Conservation (phyloP, 2,329 filamentous ascomycete genomes). For the Sphaerulina musiva region DNA sequence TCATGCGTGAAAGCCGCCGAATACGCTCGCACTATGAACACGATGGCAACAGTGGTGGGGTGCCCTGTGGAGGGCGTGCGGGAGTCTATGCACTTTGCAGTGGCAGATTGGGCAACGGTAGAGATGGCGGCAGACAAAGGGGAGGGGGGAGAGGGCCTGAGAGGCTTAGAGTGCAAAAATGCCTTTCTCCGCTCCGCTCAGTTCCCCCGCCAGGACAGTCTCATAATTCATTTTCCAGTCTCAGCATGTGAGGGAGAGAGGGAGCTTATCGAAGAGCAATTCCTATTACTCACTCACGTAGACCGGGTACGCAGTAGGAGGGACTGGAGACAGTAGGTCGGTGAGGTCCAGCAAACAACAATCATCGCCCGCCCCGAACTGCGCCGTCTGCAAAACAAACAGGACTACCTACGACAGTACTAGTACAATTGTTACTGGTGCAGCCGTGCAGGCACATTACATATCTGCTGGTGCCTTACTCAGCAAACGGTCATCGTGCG, state of each 20-base stretch:
- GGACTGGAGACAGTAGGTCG: too few species aligned
- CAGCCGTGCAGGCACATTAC: too few species aligned
- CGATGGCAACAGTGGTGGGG: background rate
- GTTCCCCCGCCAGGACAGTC: background rate
- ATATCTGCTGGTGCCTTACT: background rate
- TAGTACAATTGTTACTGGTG: too few species aligned
- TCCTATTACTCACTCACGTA: too few species aligned
- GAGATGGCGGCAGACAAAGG: background rate
- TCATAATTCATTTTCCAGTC: too few species aligned
- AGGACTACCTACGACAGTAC: background rate
- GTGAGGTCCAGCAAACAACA: background rate
- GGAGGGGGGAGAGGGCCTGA: too few species aligned
- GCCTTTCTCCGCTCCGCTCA: background rate
- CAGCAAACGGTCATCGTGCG: background rate
- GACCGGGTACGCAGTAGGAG: too few species aligned
- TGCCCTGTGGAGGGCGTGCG: background rate
- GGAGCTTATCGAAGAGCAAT: too few species aligned
- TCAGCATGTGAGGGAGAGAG: too few species aligned
- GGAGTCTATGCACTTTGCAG: too few species aligned
- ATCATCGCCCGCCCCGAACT: background rate
- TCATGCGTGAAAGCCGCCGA: constrained; percentile 7
- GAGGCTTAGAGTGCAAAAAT: background rate
- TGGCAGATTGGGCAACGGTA: background rate
- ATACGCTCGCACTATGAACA: background rate
- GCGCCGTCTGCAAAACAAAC: background rate